Evolutionary conservation across 2,329 filamentous ascomycete species (phyloP).

Genomic region (Sclerotinia glacialis): DNA sequence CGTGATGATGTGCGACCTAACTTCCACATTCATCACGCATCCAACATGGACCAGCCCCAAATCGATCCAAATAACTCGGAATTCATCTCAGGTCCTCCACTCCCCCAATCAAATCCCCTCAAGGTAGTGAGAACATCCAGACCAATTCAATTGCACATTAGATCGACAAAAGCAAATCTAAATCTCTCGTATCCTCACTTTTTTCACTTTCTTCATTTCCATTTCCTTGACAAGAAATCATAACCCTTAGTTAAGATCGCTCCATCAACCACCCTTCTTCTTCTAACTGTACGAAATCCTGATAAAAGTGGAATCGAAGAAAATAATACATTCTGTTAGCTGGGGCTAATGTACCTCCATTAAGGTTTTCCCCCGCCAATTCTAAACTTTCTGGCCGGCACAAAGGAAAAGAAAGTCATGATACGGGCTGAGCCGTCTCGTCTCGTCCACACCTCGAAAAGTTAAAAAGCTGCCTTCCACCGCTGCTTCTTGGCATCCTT

Average conservation of each 20-base stretch:
- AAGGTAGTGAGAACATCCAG: background rate
- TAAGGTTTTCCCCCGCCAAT: too few relatives aligned
- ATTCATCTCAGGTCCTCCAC: background rate
- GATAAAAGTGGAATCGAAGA: too few relatives aligned
- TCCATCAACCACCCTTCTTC: background rate
- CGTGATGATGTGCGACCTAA: background rate
- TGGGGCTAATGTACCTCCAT: too few relatives aligned
- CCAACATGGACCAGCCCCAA: background rate
- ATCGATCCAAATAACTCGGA: background rate
- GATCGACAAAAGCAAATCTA: constrained; percentile 5
- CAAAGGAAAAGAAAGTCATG: too few relatives aligned
- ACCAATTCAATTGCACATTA: constrained; percentile 3
- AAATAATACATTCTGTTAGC: too few relatives aligned
- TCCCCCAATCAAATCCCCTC: background rate
- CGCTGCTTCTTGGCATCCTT: constrained; percentile 17
- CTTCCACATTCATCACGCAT: constrained; percentile 2
- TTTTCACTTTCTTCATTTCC: constrained; percentile 9
- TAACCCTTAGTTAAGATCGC: background rate
- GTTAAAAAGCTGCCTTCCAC: constrained; percentile 7
- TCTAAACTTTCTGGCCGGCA: too few relatives aligned
- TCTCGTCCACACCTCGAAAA: too few relatives aligned
- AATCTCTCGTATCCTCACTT: constrained; percentile 7
- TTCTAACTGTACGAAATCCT: too few relatives aligned
- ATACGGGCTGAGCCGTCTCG: constrained; percentile 7
- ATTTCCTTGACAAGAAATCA: background rate